phyloP scores from a whole-genome alignment of 2,329 filamentous ascomycete species.

The Tolypocladium paradoxum region DNA sequence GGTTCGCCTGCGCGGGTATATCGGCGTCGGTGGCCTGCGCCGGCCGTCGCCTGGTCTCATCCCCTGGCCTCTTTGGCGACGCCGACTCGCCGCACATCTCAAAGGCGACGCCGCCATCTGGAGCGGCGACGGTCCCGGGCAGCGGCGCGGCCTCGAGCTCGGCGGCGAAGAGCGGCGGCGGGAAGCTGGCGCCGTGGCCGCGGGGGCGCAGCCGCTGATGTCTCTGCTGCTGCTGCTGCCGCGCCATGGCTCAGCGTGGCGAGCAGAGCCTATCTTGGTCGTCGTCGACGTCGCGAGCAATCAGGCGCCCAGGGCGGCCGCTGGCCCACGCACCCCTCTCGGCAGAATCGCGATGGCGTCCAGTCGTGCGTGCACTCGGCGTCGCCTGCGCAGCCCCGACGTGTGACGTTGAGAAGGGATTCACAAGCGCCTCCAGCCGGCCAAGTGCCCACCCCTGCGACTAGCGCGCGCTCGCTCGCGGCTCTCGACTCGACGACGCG shows the following conservation, averaged over 20 bases:
- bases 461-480: background rate
- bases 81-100: slow-evolving; percentile 21
- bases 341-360: background rate
- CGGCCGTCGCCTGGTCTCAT: slow-evolving; percentile 2
- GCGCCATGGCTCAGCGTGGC: slow-evolving; percentile 6
- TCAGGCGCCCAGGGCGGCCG: background rate
- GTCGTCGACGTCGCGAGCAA: background rate
- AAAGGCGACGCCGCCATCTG: slow-evolving; percentile 14
- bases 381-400: background rate
- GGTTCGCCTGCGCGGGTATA: slow-evolving; percentile 10
- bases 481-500: background rate
- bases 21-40: slow-evolving; percentile 1
- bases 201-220: too few species aligned
- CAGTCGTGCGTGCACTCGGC: background rate
- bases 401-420: background rate
- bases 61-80: slow-evolving; percentile 2
- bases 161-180: slow-evolving; percentile 16
- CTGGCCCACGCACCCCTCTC: background rate
- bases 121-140: slow-evolving; percentile 7
- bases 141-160: slow-evolving; percentile 17
- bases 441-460: background rate
- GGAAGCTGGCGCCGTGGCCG: slow-evolving; percentile 3
- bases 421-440: background rate
- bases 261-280: too few species aligned
- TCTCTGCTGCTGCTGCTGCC: slow-evolving; percentile 2